A percentile compares a stretch with the other conserved stretches of the same genome.
phyloP scores from a whole-genome alignment of 2,329 filamentous ascomycete species.

The Aureobasidium sp. region DNA sequence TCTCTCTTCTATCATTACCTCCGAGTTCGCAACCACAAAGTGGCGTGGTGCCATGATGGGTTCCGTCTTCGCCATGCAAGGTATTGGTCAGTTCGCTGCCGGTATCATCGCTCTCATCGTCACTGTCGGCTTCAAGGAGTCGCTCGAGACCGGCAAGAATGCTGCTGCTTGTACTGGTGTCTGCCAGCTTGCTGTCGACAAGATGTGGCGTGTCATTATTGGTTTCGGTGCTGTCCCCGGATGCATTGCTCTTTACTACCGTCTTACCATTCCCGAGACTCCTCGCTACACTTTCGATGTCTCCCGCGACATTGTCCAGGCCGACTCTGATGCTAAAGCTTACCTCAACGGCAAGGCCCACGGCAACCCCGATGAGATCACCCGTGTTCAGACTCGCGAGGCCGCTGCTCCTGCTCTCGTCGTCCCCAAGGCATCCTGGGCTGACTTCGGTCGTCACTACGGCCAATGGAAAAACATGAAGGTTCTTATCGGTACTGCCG shows the following conservation, averaged over 20 bases:
- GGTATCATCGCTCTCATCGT: slow-evolving; percentile 69
- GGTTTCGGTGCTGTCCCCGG: slow-evolving; percentile 75
- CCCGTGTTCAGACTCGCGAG: slow-evolving; percentile 52
- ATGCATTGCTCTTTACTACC: slow-evolving; percentile 76
- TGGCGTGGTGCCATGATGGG: slow-evolving; percentile 86
- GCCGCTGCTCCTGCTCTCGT: slow-evolving; percentile 50
- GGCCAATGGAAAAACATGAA: slow-evolving; percentile 62
- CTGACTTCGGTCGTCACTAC: slow-evolving; percentile 67
- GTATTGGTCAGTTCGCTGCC: slow-evolving; percentile 69
- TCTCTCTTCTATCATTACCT: slow-evolving; percentile 74
- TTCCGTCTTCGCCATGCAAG: slow-evolving; percentile 81
- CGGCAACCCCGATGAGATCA: slow-evolving; percentile 59
- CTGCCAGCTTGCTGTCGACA: slow-evolving; percentile 69
- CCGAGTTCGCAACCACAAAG: slow-evolving; percentile 79
- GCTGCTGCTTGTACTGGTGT: slow-evolving; percentile 53
- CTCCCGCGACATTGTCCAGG: slow-evolving; percentile 66
- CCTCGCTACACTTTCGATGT: slow-evolving; percentile 85
- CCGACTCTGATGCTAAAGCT: slow-evolving; percentile 63
- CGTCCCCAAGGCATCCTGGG: slow-evolving; percentile 63
- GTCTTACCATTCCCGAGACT: slow-evolving; percentile 80
- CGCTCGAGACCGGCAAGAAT: slow-evolving; percentile 30
- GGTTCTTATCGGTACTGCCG: slow-evolving; percentile 69
- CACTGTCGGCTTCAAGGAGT: slow-evolving; percentile 33
- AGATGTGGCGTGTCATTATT: slow-evolving; percentile 79
- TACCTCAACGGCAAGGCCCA: slow-evolving; percentile 62